Conservation (phyloP, 2,329 filamentous ascomycete genomes). For the Epichloe scottii region DNA sequence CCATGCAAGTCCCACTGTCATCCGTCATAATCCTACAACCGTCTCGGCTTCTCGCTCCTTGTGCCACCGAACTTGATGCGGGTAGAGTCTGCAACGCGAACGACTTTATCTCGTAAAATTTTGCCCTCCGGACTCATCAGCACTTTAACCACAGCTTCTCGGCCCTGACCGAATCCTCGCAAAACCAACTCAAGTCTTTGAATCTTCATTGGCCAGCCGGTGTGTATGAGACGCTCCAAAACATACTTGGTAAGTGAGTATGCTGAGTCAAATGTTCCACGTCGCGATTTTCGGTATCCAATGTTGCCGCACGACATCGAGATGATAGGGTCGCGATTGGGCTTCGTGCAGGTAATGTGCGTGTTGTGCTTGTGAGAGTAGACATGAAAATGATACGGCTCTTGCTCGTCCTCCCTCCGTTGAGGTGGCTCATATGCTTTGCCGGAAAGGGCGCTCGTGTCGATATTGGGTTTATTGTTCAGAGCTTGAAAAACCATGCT, state of each 20-base stretch:
- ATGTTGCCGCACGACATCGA: slow-evolving; percentile 76
- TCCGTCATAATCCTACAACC: slow-evolving; percentile 37
- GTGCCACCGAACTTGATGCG: slow-evolving; percentile 93
- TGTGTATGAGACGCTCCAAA: slow-evolving; percentile 73
- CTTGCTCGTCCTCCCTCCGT: slow-evolving; percentile 26
- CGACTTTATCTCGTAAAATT: slow-evolving; percentile 59
- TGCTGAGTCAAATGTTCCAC: slow-evolving; percentile 78
- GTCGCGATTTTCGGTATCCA: slow-evolving; percentile 73
- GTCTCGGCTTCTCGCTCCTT: slow-evolving; percentile 71
- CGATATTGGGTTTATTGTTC: slow-evolving; percentile 20
- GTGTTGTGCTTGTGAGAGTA: slow-evolving; percentile 88
- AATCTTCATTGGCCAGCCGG: slow-evolving; percentile 65
- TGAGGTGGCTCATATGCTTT: slow-evolving; percentile 10
- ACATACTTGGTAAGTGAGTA: slow-evolving; percentile 82
- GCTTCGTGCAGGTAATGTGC: slow-evolving; percentile 79
- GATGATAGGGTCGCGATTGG: slow-evolving; percentile 66
- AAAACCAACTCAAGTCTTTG: slow-evolving; percentile 66
- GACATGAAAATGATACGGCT: slow-evolving; percentile 79
- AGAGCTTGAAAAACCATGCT: slow-evolving; percentile 28
- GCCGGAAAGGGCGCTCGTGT: slow-evolving; percentile 20
- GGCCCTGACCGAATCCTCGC: slow-evolving; percentile 72
- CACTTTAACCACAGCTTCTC: slow-evolving; percentile 84
- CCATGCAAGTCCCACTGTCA: not conserved
- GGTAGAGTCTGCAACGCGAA: slow-evolving; percentile 72
- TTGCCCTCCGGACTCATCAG: slow-evolving; percentile 77